A percentile compares a stretch with the other conserved stretches of the same genome.
These are phyloP conservation scores for Willaertia magna DNA, from an alignment of 208 protist genomes.

Conservation along the genomic window DNA sequence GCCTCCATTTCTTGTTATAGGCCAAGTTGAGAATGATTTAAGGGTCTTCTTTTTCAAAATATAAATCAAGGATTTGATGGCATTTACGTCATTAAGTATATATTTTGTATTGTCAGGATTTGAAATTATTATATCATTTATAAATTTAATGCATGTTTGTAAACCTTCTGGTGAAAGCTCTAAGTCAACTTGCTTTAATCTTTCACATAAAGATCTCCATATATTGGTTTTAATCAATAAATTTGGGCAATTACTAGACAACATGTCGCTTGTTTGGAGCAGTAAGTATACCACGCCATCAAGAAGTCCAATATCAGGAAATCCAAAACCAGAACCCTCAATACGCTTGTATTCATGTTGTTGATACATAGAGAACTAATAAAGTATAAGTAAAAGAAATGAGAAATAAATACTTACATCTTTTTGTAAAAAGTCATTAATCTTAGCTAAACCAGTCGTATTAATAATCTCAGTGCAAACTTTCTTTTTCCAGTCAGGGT, in stretches of 20 bases:
- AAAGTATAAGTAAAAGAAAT: background rate
- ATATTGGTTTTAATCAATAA: background rate
- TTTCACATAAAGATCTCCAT: background rate
- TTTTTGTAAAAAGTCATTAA: background rate
- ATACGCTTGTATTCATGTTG: conserved; percentile 23
- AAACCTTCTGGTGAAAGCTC: background rate
- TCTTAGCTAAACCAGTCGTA: background rate
- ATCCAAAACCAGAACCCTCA: conserved; percentile 64
- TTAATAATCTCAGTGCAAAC: background rate
- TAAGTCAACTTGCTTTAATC: background rate
- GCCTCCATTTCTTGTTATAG: background rate
- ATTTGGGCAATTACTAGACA: background rate
- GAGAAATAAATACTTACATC: background rate
- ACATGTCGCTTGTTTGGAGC: background rate
- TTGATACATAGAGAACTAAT: background rate
- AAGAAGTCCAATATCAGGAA: conserved; percentile 61
- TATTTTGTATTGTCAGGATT: background rate
- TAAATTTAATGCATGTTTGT: background rate
- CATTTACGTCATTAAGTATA: background rate
- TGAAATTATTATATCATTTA: background rate
- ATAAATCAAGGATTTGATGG: background rate
- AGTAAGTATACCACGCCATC: conserved; percentile 69
- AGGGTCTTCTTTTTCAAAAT: background rate
- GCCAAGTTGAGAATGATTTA: background rate
- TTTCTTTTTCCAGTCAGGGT: background rate